A percentile compares a stretch with the other conserved stretches of the same genome.
These are phyloP conservation scores for Clonostachys solani DNA, from an alignment of 2,329 filamentous ascomycete genomes.

Conservation along the genomic window DNA sequence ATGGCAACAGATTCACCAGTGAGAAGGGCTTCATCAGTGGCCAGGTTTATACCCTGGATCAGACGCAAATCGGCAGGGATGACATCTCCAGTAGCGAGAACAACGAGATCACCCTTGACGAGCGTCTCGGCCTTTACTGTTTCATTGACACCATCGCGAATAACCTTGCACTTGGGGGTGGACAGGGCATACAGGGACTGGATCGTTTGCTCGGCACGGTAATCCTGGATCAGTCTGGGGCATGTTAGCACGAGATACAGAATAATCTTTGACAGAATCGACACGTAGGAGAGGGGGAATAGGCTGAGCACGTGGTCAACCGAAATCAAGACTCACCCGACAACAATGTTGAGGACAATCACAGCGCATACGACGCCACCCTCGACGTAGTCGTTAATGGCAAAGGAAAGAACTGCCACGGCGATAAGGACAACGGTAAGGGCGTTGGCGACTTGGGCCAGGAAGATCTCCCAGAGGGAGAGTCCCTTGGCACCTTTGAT, in stretches of 20 bases:
- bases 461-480: slow-evolving; percentile 70
- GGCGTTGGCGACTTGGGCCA: slow-evolving; percentile 75
- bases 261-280: slow-evolving; percentile 11
- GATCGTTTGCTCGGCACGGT: slow-evolving; percentile 57
- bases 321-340: slow-evolving; percentile 43
- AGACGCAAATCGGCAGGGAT: slow-evolving; percentile 66
- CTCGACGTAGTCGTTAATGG: slow-evolving; percentile 61
- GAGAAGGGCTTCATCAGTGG: slow-evolving; percentile 70
- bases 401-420: slow-evolving; percentile 67
- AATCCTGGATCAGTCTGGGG: slow-evolving; percentile 53
- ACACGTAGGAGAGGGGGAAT: background rate
- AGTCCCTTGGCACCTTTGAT: slow-evolving; percentile 68
- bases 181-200: slow-evolving; percentile 55
- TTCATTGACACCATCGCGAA: slow-evolving; percentile 46
- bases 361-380: slow-evolving; percentile 59
- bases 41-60: slow-evolving; percentile 66
- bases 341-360: slow-evolving; percentile 63
- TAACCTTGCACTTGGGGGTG: slow-evolving; percentile 54
- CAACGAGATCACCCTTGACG: slow-evolving; percentile 63
- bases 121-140: slow-evolving; percentile 51
- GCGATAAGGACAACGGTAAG: slow-evolving; percentile 71
- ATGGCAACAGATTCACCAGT: slow-evolving; percentile 71
- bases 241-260: slow-evolving; percentile 15
- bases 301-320: background rate
- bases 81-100: slow-evolving; percentile 61